A percentile compares a stretch with the other conserved stretches of the same genome.
phyloP scores from a whole-genome alignment of 306 rosid genomes.

The Fragaria ananassa region DNA sequence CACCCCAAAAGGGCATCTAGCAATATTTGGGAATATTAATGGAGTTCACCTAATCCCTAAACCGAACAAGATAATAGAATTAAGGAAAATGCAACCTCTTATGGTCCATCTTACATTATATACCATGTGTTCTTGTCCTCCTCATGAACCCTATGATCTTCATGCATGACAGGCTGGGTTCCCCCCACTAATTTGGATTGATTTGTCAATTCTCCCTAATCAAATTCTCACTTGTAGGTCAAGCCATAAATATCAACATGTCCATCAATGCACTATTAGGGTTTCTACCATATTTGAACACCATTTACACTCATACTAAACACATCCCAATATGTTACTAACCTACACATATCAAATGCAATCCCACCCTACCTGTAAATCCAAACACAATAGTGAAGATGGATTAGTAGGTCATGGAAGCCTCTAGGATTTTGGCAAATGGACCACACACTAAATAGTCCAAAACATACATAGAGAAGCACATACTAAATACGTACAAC shows the following conservation, averaged over 20 bases:
- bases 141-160: no score
- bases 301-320: background rate
- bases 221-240: background rate
- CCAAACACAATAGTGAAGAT: no score
- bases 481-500: background rate
- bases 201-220: background rate
- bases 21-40: background rate
- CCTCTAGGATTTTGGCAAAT: background rate
- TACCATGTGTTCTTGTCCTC: constrained; percentile 6
- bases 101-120: background rate
- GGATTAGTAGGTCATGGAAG: background rate
- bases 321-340: no score
- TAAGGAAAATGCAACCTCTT: background rate
- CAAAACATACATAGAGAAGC: background rate
- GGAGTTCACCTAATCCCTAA: constrained; percentile 3
- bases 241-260: background rate
- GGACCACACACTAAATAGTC: background rate
- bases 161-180: background rate
- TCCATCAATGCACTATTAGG: background rate
- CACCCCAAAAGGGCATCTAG: background rate
- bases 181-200: background rate
- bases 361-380: background rate
- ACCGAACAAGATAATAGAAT: background rate
- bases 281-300: background rate
- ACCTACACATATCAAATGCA: no score